Percentiles rank a stretch among this genome's conserved stretches.
phyloP scores from a whole-genome alignment of 345 rosid genomes.

The Hibiscus syriacus region DNA sequence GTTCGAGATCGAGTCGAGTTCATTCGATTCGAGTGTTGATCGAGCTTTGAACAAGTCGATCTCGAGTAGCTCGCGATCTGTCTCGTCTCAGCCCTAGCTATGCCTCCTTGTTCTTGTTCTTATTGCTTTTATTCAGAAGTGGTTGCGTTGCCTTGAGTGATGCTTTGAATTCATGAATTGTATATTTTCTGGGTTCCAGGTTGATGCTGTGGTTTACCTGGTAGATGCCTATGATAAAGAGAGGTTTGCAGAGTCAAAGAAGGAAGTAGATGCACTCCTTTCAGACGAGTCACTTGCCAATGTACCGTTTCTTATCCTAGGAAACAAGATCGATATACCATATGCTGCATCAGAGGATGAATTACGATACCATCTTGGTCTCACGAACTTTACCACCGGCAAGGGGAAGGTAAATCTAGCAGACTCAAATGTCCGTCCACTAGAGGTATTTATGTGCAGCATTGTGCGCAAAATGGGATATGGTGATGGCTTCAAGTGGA shows the following conservation, averaged over 20 bases:
- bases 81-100: too few species aligned
- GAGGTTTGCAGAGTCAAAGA: conserved; percentile 74
- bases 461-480: conserved; percentile 82
- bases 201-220: conserved; percentile 72
- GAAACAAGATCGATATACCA: conserved; percentile 77
- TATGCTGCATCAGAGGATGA: conserved; percentile 81
- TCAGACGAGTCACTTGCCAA: conserved; percentile 61
- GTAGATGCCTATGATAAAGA: conserved; percentile 84
- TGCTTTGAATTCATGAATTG: background rate
- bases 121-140: too few species aligned
- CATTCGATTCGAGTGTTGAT: too few species aligned
- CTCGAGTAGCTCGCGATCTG: too few species aligned
- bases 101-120: background rate
- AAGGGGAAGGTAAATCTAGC: conserved; percentile 60
- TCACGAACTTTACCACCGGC: conserved; percentile 66
- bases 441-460: conserved; percentile 84
- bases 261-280: conserved; percentile 74
- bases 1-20: too few species aligned
- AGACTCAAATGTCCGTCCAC: conserved; percentile 62
- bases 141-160: background rate
- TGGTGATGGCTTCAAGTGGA: conserved; percentile 78
- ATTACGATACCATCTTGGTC: conserved; percentile 61
- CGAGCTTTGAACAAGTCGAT: too few species aligned
- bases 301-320: conserved; percentile 65
- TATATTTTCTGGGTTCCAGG: conserved; percentile 25